phyloP scores from a whole-genome alignment of 305 asterid genomes.

The Nicotiana rustica region DNA sequence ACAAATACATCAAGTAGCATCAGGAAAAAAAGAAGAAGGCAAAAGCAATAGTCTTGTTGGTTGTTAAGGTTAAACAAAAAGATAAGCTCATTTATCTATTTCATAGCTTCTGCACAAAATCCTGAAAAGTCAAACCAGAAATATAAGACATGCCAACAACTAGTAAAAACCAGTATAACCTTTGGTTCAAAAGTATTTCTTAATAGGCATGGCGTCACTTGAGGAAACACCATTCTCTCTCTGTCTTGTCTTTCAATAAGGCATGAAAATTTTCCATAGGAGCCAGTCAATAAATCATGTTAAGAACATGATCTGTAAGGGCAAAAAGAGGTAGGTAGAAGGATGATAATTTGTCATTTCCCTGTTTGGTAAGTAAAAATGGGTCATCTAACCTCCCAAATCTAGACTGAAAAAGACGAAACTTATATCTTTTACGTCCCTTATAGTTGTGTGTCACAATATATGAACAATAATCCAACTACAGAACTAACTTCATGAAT shows the following conservation, averaged over 20 bases:
- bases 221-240: not conserved
- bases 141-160: slow-evolving; percentile 14
- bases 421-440: not conserved
- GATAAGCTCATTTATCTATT: slow-evolving; percentile 22
- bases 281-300: not conserved
- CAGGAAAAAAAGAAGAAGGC: not conserved
- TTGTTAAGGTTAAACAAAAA: not conserved
- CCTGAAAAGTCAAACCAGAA: not conserved
- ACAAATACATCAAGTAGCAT: not conserved
- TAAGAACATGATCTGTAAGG: slow-evolving; percentile 23
- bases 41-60: slow-evolving; percentile 32
- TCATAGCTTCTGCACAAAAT: not conserved
- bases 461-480: not conserved
- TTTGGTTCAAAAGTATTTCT: not conserved
- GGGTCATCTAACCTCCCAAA: slow-evolving; percentile 5
- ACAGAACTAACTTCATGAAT: slow-evolving; percentile 5
- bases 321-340: slow-evolving; percentile 17
- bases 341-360: not conserved
- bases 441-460: not conserved
- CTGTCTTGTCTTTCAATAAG: not conserved
- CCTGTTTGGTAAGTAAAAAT: not conserved
- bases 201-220: not conserved
- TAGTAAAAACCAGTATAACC: not conserved
- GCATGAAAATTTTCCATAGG: not conserved
- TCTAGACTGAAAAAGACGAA: not conserved